phyloP scores from a whole-genome alignment of 345 rosid genomes.

The Mallotus nudiflorus region DNA sequence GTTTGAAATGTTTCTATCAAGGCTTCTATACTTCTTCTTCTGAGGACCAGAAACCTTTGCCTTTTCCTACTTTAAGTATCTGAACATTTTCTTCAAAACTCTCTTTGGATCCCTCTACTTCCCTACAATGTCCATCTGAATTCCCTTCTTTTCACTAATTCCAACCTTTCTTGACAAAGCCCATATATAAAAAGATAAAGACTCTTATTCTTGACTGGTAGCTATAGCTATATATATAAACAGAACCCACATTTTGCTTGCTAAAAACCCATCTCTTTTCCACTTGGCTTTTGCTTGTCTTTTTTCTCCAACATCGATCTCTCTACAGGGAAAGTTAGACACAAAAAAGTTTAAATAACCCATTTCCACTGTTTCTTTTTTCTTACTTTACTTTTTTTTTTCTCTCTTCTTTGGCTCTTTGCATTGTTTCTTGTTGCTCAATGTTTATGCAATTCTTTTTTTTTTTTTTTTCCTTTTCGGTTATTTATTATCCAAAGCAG shows the following conservation, averaged over 20 bases:
- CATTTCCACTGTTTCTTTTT: too few species aligned
- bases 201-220: constrained; percentile 28
- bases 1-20: constrained; percentile 56
- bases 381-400: neutral
- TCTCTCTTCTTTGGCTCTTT: too few species aligned
- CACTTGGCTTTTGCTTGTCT: constrained; percentile 29
- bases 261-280: constrained; percentile 22
- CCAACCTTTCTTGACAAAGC: constrained; percentile 12
- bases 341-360: constrained; percentile 41
- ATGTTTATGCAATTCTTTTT: too few species aligned
- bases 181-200: constrained; percentile 6
- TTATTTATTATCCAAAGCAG: constrained; percentile 20
- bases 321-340: constrained; percentile 30
- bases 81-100: constrained; percentile 32
- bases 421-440: neutral
- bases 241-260: constrained; percentile 1
- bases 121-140: constrained; percentile 13
- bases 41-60: constrained; percentile 58
- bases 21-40: constrained; percentile 55
- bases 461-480: too few species aligned
- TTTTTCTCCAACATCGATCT: constrained; percentile 34
- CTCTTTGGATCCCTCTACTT: constrained; percentile 36
- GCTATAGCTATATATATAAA: constrained; percentile 13
- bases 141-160: neutral
- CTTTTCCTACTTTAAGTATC: constrained; percentile 62